phyloP scores from a whole-genome alignment of 371 early-diverging fungal genomes.

The Zychaea mexicana region DNA sequence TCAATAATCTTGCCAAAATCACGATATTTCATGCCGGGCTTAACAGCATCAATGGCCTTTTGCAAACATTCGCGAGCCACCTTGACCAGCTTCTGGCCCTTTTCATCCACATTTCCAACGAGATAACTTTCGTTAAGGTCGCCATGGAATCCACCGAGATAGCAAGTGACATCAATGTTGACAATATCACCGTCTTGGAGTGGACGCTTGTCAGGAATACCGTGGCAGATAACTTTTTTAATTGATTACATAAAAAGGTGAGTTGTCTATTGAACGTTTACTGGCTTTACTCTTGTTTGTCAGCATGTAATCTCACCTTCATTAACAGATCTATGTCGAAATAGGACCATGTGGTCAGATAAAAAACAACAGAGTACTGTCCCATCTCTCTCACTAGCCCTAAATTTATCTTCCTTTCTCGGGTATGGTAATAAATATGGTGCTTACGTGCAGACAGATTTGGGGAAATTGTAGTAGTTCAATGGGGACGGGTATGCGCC shows the following conservation, averaged over 20 bases:
- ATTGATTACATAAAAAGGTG: background rate
- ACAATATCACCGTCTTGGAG: constrained; percentile 92
- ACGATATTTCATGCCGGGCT: constrained; percentile 91
- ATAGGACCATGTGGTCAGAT: background rate
- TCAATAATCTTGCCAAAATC: constrained; percentile 93
- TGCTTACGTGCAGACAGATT: constrained; percentile 89
- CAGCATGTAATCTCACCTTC: constrained; percentile 41
- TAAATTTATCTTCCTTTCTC: no score
- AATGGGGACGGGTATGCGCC: constrained; percentile 93
- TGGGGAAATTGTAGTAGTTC: constrained; percentile 92
- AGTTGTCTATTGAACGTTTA: background rate
- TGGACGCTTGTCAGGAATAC: constrained; percentile 88
- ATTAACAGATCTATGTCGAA: constrained; percentile 57
- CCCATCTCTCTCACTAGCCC: no score
- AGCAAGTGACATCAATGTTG: constrained; percentile 90
- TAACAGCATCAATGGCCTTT: constrained; percentile 84
- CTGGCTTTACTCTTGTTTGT: background rate
- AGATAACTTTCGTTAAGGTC: constrained; percentile 91
- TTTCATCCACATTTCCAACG: constrained; percentile 86
- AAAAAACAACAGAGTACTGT: no score
- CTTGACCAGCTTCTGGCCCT: constrained; percentile 74
- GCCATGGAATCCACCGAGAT: constrained; percentile 88
- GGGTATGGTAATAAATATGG: background rate
- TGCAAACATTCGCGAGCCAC: constrained; percentile 82
- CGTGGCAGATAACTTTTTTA: constrained; percentile 88